A percentile compares a stretch with the other conserved stretches of the same genome.
Conservation (phyloP, 257 asterid species). For the Hygrophila difformis region DNA sequence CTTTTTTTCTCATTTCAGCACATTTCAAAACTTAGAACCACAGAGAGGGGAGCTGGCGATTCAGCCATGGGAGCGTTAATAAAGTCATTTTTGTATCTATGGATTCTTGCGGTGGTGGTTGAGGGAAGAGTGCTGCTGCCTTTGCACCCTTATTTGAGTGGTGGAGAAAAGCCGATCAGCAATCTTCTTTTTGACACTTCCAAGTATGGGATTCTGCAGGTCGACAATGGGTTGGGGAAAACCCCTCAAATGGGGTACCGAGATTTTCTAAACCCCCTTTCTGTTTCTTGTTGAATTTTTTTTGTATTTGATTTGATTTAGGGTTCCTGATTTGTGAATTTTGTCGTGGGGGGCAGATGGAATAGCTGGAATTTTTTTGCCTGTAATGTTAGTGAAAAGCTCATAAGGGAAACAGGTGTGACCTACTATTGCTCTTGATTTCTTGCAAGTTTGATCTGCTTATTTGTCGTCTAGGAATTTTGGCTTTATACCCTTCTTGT, state of each 20-base stretch:
- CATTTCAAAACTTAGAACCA: no score
- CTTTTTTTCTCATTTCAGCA: no score
- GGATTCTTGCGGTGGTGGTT: slow-evolving; percentile 20
- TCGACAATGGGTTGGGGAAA: slow-evolving; percentile 47
- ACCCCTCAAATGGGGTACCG: slow-evolving; percentile 52
- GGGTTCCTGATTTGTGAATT: no score
- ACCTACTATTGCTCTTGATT: slow-evolving; percentile 4
- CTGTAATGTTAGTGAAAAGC: slow-evolving; percentile 69
- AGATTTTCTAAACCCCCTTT: background rate
- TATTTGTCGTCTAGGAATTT: no score
- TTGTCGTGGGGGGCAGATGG: slow-evolving; percentile 42
- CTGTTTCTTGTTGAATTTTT: background rate
- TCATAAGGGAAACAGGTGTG: slow-evolving; percentile 86
- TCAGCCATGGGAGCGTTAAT: background rate
- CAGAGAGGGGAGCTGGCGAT: background rate
- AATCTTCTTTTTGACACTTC: slow-evolving; percentile 50
- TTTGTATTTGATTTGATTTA: background rate
- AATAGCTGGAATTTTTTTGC: slow-evolving; percentile 92
- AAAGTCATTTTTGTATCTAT: slow-evolving; percentile 17
- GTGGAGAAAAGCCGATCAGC: slow-evolving; percentile 18
- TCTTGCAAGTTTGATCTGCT: background rate
- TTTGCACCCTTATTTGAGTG: slow-evolving; percentile 31
- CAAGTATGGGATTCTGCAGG: slow-evolving; percentile 55
- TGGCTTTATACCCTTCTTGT: no score
- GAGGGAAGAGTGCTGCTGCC: slow-evolving; percentile 28